Conservation (phyloP, 306 rosid species). For the Rubus idaeus region DNA sequence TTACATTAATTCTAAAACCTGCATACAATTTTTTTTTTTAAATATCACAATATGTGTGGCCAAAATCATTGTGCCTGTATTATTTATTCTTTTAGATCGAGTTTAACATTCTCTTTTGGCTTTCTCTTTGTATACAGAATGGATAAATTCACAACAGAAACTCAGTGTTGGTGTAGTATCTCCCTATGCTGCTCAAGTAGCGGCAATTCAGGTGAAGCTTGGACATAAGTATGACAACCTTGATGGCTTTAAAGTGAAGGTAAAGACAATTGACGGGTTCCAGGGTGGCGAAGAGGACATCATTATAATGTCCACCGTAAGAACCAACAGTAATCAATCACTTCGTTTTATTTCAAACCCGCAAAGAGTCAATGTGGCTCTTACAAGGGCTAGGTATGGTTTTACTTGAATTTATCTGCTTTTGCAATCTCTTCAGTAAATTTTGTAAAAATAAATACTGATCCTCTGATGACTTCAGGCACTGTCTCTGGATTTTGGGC, state of each 20-base stretch:
- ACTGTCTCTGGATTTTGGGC: slow-evolving; percentile 72
- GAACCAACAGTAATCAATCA: too few relatives aligned
- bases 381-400: slow-evolving; percentile 57
- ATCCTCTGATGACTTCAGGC: slow-evolving; percentile 32
- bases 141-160: slow-evolving; percentile 31
- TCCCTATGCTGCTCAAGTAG: slow-evolving; percentile 65
- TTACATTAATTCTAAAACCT: neutral
- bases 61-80: neutral
- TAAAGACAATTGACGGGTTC: slow-evolving; percentile 56
- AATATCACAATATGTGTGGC: neutral
- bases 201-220: slow-evolving; percentile 41
- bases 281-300: slow-evolving; percentile 66
- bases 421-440: neutral
- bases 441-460: neutral
- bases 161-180: slow-evolving; percentile 55
- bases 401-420: neutral
- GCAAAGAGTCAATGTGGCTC: slow-evolving; percentile 52
- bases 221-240: slow-evolving; percentile 26
- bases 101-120: neutral
- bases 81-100: neutral
- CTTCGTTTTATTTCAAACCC: slow-evolving; percentile 33
- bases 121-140: slow-evolving; percentile 21
- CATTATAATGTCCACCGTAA: slow-evolving; percentile 54
- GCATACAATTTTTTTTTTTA: neutral
- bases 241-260: slow-evolving; percentile 49